Evolutionary conservation across 371 early-diverging fungal genomes (phyloP).

Genomic region (Blakeslea trispora): DNA sequence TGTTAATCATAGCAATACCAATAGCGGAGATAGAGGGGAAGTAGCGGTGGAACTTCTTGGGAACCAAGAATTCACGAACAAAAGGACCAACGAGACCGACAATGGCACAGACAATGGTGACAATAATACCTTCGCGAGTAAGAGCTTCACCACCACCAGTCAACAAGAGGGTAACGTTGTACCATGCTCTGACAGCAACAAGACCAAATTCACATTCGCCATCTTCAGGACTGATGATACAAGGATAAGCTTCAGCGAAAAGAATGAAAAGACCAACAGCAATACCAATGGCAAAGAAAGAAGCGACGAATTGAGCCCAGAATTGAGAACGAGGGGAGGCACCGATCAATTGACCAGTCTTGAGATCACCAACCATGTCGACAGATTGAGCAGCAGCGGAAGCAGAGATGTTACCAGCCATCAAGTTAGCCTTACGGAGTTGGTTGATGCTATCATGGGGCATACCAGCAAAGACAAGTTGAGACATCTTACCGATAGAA

Average conservation of each 20-base stretch:
- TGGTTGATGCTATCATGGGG: slow-evolving; percentile 40
- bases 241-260: slow-evolving; percentile 65
- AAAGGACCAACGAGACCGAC: slow-evolving; percentile 52
- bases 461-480: slow-evolving; percentile 62
- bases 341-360: slow-evolving; percentile 62
- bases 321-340: slow-evolving; percentile 67
- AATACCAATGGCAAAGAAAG: slow-evolving; percentile 59
- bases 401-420: slow-evolving; percentile 64
- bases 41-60: slow-evolving; percentile 53
- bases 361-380: slow-evolving; percentile 70
- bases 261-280: slow-evolving; percentile 62
- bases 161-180: slow-evolving; percentile 56
- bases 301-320: slow-evolving; percentile 63
- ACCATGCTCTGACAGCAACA: slow-evolving; percentile 70
- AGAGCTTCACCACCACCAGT: slow-evolving; percentile 53
- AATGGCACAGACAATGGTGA: slow-evolving; percentile 51
- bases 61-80: slow-evolving; percentile 55
- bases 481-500: slow-evolving; percentile 63
- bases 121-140: slow-evolving; percentile 45
- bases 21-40: slow-evolving; percentile 68
- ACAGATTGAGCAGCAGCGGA: slow-evolving; percentile 64
- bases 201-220: slow-evolving; percentile 56
- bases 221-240: slow-evolving; percentile 38
- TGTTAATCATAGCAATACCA: slow-evolving; percentile 72
- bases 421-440: slow-evolving; percentile 57